Percentiles rank a stretch among this genome's conserved stretches.
phyloP scores from a whole-genome alignment of 2,329 filamentous ascomycete species.

The Fusarium nodosum region DNA sequence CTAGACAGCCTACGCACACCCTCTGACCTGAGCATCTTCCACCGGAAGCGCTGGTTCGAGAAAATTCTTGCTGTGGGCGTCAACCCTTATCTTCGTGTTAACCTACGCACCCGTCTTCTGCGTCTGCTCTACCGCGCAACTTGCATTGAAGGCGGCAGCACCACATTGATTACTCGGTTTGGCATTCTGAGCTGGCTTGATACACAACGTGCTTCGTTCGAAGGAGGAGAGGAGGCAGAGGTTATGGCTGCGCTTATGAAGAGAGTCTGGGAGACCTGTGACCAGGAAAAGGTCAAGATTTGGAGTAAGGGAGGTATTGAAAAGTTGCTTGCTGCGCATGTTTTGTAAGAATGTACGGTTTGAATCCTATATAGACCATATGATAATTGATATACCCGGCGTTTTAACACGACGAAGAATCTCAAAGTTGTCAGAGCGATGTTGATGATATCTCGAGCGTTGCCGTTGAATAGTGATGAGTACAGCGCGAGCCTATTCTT shows the following conservation, averaged over 20 bases:
- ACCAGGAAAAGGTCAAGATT: conserved; percentile 71
- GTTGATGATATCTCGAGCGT: background rate
- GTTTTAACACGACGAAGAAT: conserved; percentile 23
- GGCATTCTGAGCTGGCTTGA: conserved; percentile 82
- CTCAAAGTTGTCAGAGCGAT: background rate
- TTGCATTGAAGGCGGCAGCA: conserved; percentile 78
- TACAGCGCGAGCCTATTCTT: background rate
- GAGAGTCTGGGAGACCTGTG: conserved; percentile 74
- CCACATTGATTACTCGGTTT: conserved; percentile 82
- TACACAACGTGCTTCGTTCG: conserved; percentile 65
- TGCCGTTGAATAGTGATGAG: background rate
- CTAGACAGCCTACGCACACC: conserved; percentile 74
- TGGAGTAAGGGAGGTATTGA: conserved; percentile 73
- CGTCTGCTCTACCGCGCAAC: conserved; percentile 76
- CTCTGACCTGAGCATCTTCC: conserved; percentile 72
- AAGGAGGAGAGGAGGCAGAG: conserved; percentile 58
- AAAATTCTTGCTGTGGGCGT: conserved; percentile 77
- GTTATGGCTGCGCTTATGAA: conserved; percentile 68
- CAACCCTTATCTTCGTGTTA: conserved; percentile 73
- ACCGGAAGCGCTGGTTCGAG: conserved; percentile 77
- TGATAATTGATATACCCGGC: conserved; percentile 41
- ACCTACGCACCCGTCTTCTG: conserved; percentile 71
- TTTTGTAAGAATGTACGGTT: conserved; percentile 14
- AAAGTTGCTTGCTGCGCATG: conserved; percentile 46
- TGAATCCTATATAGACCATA: conserved; percentile 21